These are phyloP conservation scores for Termitomyces sp. DNA, from an alignment of 1,284 basidiomycete genomes.

Conservation along the genomic window DNA sequence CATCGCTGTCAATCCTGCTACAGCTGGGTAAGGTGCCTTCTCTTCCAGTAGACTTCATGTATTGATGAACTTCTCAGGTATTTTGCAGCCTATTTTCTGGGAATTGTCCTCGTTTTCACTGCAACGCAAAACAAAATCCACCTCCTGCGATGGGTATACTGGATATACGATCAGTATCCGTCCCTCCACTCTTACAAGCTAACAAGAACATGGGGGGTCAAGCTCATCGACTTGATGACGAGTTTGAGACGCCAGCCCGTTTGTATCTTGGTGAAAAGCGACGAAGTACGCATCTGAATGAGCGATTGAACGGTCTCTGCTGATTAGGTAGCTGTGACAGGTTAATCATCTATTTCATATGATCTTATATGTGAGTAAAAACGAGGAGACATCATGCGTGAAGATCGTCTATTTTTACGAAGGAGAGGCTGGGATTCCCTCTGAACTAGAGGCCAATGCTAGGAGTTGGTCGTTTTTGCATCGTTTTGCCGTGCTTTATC, in stretches of 20 bases:
- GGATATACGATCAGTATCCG: conserved; percentile 59
- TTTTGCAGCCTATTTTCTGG: conserved; percentile 55
- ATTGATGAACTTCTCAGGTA: conserved; percentile 35
- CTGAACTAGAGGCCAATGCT: conserved; percentile 48
- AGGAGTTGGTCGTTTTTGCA: conserved; percentile 38
- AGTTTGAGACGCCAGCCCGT: conserved; percentile 48
- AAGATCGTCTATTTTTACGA: conserved; percentile 64
- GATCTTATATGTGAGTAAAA: conserved; percentile 57
- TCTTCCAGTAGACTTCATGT: not conserved
- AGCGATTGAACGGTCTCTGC: not conserved
- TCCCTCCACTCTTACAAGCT: conserved; percentile 33
- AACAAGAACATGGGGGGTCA: conserved; percentile 37
- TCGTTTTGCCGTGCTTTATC: not conserved
- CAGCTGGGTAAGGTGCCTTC: conserved; percentile 41
- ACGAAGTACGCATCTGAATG: conserved; percentile 43
- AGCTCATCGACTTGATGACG: conserved; percentile 40
- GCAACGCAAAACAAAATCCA: conserved; percentile 47
- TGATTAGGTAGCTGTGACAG: conserved; percentile 26
- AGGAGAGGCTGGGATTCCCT: conserved; percentile 44
- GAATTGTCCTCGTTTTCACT: conserved; percentile 41
- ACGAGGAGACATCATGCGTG: conserved; percentile 63
- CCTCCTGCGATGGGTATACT: conserved; percentile 49
- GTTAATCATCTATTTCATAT: conserved; percentile 60
- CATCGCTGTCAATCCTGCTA: conserved; percentile 48
- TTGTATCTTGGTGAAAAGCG: conserved; percentile 53